phyloP scores from a whole-genome alignment of 495 filamentous ascomycete species.

The Penicillium verhagenii region DNA sequence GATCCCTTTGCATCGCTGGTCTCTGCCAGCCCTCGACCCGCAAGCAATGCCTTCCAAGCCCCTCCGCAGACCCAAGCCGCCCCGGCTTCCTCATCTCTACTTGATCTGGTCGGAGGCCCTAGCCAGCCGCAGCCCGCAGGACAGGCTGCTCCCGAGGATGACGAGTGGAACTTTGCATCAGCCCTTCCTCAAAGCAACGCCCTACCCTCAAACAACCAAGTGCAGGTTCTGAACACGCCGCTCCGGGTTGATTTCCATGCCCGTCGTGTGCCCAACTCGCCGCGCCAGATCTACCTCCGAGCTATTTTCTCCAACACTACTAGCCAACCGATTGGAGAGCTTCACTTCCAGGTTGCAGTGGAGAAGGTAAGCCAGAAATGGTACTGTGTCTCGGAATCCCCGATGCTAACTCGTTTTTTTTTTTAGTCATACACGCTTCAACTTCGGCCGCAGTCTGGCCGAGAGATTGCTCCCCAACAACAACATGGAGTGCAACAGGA shows the following conservation, averaged over 20 bases:
- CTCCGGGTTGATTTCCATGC: constrained; percentile 54
- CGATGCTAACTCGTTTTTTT: constrained; percentile 3
- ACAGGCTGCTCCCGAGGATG: constrained; percentile 46
- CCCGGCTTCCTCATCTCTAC: constrained; percentile 39
- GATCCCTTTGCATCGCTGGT: constrained; percentile 75
- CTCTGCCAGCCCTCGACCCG: constrained; percentile 50
- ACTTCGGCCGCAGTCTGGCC: constrained; percentile 79
- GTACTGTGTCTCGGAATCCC: not conserved
- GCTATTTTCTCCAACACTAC: constrained; percentile 78
- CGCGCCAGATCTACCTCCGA: constrained; percentile 54
- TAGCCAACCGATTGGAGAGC: constrained; percentile 64
- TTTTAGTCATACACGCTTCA: constrained; percentile 68
- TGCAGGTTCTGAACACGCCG: constrained; percentile 58
- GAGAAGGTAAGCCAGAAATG: constrained; percentile 67
- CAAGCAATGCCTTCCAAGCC: constrained; percentile 34
- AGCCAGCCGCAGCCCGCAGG: constrained; percentile 23
- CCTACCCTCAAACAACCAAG: constrained; percentile 54
- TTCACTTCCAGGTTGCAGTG: constrained; percentile 90
- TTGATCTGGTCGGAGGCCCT: constrained; percentile 38
- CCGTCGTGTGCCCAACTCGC: constrained; percentile 36
- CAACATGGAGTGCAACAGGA: constrained; percentile 77
- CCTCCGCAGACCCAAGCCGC: constrained; percentile 19
- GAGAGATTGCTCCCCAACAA: constrained; percentile 71
- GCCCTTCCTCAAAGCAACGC: constrained; percentile 65
- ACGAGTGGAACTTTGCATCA: constrained; percentile 94